Conservation (phyloP, 345 rosid species). For the Citrus inodora region DNA sequence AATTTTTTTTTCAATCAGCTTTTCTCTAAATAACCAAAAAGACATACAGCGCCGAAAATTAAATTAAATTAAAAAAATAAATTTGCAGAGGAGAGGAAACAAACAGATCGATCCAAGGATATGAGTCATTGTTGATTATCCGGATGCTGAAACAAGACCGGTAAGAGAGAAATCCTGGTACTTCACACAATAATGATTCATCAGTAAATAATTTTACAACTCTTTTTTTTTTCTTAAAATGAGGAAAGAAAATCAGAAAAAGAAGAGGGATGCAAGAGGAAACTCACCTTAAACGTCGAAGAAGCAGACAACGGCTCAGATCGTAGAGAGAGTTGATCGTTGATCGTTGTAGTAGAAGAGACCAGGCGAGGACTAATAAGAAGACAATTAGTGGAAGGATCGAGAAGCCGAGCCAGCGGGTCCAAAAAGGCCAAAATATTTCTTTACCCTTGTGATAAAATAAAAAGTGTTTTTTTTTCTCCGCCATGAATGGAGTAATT, state of each 20-base stretch:
- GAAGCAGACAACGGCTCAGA: neutral
- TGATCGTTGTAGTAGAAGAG: neutral
- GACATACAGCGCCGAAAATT: neutral
- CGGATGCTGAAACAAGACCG: neutral
- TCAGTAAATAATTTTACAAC: neutral
- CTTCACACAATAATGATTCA: neutral
- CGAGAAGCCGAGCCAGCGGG: constrained; percentile 18
- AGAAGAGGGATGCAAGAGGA: neutral
- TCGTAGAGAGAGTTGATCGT: neutral
- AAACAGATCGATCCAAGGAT: constrained; percentile 41
- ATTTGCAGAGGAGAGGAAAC: neutral
- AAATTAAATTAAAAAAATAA: too few species aligned
- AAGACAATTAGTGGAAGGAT: constrained; percentile 6
- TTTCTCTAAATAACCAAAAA: neutral
- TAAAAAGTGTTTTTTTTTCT: too few species aligned
- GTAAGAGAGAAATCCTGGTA: constrained; percentile 18
- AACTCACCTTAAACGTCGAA: neutral
- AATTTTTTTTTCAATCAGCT: too few species aligned
- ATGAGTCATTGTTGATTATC: constrained; percentile 52
- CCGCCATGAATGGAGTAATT: too few species aligned
- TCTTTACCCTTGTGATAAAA: neutral
- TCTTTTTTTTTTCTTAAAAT: too few species aligned
- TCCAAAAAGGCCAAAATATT: neutral
- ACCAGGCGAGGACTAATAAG: neutral
- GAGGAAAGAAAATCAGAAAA: neutral